Base-by-base conservation (phyloP, 2,329 filamentous ascomycete species). In the Ustulina deusta region DNA sequence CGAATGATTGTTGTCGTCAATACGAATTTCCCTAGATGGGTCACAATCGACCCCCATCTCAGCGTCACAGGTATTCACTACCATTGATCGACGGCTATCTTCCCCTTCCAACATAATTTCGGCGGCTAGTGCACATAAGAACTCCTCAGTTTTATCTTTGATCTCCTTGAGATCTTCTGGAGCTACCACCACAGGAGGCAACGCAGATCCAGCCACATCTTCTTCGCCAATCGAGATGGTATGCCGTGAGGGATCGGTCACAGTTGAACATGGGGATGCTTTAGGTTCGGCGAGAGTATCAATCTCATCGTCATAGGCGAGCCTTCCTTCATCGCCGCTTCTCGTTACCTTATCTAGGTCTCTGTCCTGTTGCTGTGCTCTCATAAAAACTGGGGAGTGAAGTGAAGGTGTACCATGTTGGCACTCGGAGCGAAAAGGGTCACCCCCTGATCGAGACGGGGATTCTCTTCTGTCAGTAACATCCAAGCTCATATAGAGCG, bases 221-320 rank as follows among this genome's bases (percentile, higher is more conserved):
- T 61, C 56, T 42, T 27, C n/a, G n/a, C 38, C 13, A 55, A 20
- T 44, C 7, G 44, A 54, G 36, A 32, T 2, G 22, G n/a, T 40
- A 25, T 64, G 22, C 10, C 25, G 49, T 32, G 34, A 29, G 49
- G 13, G 17, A 40, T 46, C 17, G 6, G n/a, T 13, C 5, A 9
- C 29, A 29, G 13, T 36, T 17, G 58, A 46, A 38, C 3, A 42
- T 52, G 20, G 32, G 0, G 52, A 54, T 63, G 42, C 34, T 44
- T 59, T 57, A 22, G 49, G 27, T 15, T 9, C 40, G 4, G 44
- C 9, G 1, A 10, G 7, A 5, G 10, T 11, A 46, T 67, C 59
- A 17, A 60, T 42, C 25, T 69, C 70, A 49, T 76, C 71, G 25
- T 76, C 69, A 51, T 74, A 76, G 7, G 71, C 68, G 54, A 76